A percentile compares a stretch with the other conserved stretches of the same genome.
Conservation (phyloP, 805 yeast species). For the Saccharomycopsis sp. region DNA sequence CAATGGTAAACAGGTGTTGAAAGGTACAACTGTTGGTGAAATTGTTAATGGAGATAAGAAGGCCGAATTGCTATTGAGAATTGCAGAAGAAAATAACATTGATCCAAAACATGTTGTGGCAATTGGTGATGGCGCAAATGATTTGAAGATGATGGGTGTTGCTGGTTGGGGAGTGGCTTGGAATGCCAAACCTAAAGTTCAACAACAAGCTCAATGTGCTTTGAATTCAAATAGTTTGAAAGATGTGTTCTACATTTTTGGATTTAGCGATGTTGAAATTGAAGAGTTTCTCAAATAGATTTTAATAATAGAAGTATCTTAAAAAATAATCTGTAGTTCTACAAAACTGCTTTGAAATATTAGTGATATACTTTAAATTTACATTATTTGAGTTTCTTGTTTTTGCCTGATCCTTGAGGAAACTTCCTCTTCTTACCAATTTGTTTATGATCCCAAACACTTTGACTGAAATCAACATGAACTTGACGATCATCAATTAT, state of each 20-base stretch:
- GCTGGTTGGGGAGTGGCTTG: constrained; percentile 96
- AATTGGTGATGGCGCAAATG: constrained; percentile 97
- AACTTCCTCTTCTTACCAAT: background rate
- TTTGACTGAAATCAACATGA: constrained; percentile 60
- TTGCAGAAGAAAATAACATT: constrained; percentile 46
- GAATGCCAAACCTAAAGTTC: constrained; percentile 95
- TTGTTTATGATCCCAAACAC: constrained; percentile 25
- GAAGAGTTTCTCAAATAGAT: constrained; percentile 20
- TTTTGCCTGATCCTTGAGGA: no score
- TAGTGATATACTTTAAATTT: no score
- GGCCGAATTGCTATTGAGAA: constrained; percentile 56
- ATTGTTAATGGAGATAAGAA: constrained; percentile 82
- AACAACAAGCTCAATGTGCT: constrained; percentile 68
- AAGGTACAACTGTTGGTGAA: constrained; percentile 71
- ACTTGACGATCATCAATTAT: constrained; percentile 54
- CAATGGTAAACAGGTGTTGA: constrained; percentile 37
- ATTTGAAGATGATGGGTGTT: constrained; percentile 77
- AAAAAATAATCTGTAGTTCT: no score
- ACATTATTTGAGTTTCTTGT: no score
- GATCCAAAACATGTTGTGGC: constrained; percentile 54
- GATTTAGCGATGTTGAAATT: constrained; percentile 52
- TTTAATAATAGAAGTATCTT: no score
- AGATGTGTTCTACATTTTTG: constrained; percentile 75
- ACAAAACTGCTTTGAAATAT: no score
- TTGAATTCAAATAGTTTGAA: constrained; percentile 63